phyloP scores from a whole-genome alignment of 805 yeast species.

The Candida awuae region DNA sequence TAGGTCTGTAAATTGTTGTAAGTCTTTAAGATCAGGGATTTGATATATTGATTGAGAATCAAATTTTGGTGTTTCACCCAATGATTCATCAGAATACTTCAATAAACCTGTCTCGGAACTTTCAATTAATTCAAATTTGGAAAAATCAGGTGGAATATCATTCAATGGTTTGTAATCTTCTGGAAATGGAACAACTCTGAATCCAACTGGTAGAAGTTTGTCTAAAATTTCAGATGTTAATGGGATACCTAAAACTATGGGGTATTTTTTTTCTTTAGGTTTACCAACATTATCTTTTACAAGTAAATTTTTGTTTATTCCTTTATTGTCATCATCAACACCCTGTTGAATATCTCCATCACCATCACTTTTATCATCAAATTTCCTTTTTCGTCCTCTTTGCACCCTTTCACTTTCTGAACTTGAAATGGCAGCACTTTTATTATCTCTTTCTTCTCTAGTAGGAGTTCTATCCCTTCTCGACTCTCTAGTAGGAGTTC shows the following conservation, averaged over 20 bases:
- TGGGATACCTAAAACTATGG: constrained; percentile 29
- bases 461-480: constrained; percentile 38
- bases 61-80: constrained; percentile 22
- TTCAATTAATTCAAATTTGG: constrained; percentile 9
- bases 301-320: background rate
- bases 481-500: constrained; percentile 38
- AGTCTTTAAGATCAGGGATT: constrained; percentile 56
- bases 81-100: constrained; percentile 26
- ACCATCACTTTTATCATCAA: constrained; percentile 20
- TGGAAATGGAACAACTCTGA: constrained; percentile 38
- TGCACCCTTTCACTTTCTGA: constrained; percentile 14
- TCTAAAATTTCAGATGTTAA: constrained; percentile 42
- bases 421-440: constrained; percentile 12
- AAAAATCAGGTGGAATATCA: constrained; percentile 30
- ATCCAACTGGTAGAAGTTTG: constrained; percentile 46
- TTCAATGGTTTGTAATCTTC: constrained; percentile 32
- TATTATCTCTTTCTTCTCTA: constrained; percentile 27
- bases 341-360: constrained; percentile 9
- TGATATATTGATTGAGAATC: constrained; percentile 39
- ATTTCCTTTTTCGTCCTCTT: constrained; percentile 8
- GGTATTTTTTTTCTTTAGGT: too few species aligned
- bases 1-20: constrained; percentile 60
- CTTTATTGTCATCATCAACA: constrained; percentile 17
- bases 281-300: too few species aligned
- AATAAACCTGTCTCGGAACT: background rate